Evolutionary conservation across 352 stramenopile genomes (phyloP).

Genomic region (Hyaloperonospora arabidopsidis): DNA sequence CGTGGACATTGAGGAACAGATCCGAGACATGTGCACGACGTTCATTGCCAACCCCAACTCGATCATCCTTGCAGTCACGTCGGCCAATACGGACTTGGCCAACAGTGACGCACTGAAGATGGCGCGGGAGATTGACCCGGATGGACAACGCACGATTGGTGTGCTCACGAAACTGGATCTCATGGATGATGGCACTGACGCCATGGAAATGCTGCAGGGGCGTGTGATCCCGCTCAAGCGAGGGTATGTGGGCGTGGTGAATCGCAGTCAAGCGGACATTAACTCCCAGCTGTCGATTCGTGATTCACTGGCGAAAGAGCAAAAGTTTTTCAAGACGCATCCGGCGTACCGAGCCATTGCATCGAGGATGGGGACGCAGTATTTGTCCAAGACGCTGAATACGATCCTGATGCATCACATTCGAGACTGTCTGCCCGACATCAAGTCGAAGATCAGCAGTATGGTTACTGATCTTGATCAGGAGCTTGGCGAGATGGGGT

Average conservation of each 20-base stretch:
- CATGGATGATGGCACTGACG: conserved; percentile 99
- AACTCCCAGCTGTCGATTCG: conserved; percentile 93
- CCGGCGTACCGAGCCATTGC: conserved; percentile 90
- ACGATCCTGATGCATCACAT: conserved; percentile 99
- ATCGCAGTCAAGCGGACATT: conserved; percentile 98
- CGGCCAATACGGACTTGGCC: conserved; percentile 97
- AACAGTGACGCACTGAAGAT: conserved; percentile 99
- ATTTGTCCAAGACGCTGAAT: conserved; percentile 96
- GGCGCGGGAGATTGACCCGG: conserved; percentile 87
- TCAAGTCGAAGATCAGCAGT: conserved; percentile 95
- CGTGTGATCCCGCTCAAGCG: conserved; percentile 94
- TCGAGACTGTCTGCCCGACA: conserved; percentile 95
- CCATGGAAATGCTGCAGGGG: conserved; percentile 93
- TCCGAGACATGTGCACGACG: conserved; percentile 97
- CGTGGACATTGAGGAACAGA: conserved; percentile 99
- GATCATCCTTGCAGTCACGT: conserved; percentile 98
- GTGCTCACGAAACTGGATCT: conserved; percentile 99
- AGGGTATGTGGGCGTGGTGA: conserved; percentile 98
- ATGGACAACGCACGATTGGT: conserved; percentile 95
- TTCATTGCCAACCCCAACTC: conserved; percentile 99
- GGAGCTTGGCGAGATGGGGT: conserved; percentile 94
- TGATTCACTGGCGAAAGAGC: conserved; percentile 92
- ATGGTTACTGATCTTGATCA: conserved; percentile 93
- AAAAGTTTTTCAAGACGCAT: conserved; percentile 96
- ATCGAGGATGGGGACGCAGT: conserved; percentile 93